These are phyloP conservation scores for Cladosporium sp. DNA, from an alignment of 2,329 filamentous ascomycete species.

Conservation along the genomic window DNA sequence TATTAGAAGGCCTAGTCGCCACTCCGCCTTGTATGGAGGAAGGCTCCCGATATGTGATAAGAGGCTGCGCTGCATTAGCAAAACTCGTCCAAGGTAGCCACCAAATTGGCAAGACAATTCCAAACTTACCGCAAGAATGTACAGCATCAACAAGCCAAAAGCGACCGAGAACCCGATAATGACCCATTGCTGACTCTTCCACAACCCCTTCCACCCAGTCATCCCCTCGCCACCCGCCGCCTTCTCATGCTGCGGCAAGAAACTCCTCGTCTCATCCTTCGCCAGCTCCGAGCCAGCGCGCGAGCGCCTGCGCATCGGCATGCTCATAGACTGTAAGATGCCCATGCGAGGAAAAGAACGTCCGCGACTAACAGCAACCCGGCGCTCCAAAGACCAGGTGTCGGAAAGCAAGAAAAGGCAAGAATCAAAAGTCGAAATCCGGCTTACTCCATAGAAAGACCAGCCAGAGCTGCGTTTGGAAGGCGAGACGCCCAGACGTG, in stretches of 20 bases:
- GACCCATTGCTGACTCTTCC: slow-evolving; percentile 12
- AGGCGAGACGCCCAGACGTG: background rate
- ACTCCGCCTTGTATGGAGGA: slow-evolving; percentile 6
- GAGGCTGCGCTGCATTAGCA: slow-evolving; percentile 1
- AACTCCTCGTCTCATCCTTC: slow-evolving; percentile 10
- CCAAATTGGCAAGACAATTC: too few species aligned
- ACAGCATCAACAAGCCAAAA: slow-evolving; percentile 5
- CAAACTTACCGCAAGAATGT: slow-evolving; percentile 8
- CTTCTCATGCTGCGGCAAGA: slow-evolving; percentile 10
- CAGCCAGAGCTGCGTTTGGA: too few species aligned
- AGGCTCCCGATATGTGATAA: slow-evolving; percentile 1
- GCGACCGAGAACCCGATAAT: slow-evolving; percentile 6
- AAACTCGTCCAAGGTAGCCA: too few species aligned
- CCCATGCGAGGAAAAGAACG: slow-evolving; percentile 2
- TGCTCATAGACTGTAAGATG: slow-evolving; percentile 1
- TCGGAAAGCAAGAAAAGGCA: background rate
- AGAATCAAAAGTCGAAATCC: background rate
- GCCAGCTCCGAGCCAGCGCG: slow-evolving; percentile 7
- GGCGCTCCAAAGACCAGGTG: background rate
- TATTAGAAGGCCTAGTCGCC: slow-evolving; percentile 13
- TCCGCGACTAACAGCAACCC: background rate
- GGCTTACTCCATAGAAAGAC: slow-evolving; percentile 2
- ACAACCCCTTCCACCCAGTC: slow-evolving; percentile 9
- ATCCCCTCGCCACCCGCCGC: background rate
- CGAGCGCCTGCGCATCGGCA: slow-evolving; percentile 12